Conservation (phyloP, 1,284 basidiomycete species). For the Cutaneotrichosporon curvatum region DNA sequence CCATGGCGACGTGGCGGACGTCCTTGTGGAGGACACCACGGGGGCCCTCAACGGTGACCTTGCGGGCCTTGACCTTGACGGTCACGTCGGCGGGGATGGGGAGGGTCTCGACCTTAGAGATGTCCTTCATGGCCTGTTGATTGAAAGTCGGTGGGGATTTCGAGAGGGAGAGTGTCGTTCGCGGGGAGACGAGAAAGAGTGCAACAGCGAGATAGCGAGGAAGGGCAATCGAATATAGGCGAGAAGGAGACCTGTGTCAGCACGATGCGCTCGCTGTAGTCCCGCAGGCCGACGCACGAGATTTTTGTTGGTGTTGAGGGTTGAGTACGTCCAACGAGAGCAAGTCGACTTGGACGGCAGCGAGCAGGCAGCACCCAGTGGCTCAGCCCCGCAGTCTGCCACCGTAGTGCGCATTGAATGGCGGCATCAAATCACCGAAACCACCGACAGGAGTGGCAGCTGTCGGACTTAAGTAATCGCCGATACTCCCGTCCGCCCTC, state of each 20-base stretch:
- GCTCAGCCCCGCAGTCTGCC: not conserved
- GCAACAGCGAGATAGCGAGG: not conserved
- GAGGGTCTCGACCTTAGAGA: slow-evolving; percentile 66
- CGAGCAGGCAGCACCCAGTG: not conserved
- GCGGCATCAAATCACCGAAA: no score
- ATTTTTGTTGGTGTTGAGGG: slow-evolving; percentile 4
- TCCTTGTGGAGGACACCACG: slow-evolving; percentile 84
- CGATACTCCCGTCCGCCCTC: no score
- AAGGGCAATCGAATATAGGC: not conserved
- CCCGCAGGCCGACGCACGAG: slow-evolving; percentile 7
- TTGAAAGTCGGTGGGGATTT: not conserved
- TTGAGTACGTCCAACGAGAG: not conserved
- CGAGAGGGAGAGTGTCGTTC: not conserved
- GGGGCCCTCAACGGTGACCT: slow-evolving; percentile 82
- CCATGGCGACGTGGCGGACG: slow-evolving; percentile 92
- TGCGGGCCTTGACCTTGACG: slow-evolving; percentile 76
- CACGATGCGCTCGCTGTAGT: not conserved
- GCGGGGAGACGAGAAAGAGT: not conserved
- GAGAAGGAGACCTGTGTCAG: no score
- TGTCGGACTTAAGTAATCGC: no score
- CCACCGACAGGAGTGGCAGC: no score
- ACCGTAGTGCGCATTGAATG: no score
- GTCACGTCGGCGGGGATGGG: slow-evolving; percentile 78
- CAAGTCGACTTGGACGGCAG: no score
- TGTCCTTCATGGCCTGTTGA: slow-evolving; percentile 45